Conservation (phyloP, 306 rosid species). For the Ochetophila trinervis region DNA sequence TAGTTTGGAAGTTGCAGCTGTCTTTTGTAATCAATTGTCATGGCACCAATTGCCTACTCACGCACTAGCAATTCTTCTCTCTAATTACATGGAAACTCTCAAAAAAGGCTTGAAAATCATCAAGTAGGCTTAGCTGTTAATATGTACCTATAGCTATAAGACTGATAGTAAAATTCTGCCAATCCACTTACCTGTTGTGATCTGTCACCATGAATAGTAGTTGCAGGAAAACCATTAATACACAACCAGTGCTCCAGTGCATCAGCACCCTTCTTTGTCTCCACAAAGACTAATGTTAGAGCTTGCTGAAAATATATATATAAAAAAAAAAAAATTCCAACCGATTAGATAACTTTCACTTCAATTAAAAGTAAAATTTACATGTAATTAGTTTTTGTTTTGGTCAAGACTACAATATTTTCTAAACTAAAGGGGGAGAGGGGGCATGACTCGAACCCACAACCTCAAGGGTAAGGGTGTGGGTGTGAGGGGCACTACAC, state of each 20-base stretch:
- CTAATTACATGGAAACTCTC: not conserved
- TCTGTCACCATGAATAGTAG: constrained; percentile 95
- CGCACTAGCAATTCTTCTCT: not conserved
- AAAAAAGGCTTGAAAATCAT: not conserved
- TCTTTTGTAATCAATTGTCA: not conserved
- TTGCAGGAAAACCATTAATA: constrained; percentile 86
- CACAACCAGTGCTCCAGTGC: constrained; percentile 88
- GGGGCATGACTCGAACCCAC: constrained; percentile 4
- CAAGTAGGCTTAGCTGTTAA: not conserved
- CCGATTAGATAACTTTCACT: not conserved
- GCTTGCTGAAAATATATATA: constrained; percentile 71
- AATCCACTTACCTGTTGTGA: constrained; percentile 68
- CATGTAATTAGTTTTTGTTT: no score
- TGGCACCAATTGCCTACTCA: not conserved
- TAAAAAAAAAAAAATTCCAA: not conserved
- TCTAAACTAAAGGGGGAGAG: not conserved
- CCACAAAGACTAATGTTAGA: constrained; percentile 92
- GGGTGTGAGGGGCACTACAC: no score
- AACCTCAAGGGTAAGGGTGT: no score
- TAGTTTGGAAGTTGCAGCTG: not conserved
- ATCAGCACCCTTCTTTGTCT: constrained; percentile 98
- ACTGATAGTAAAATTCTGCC: not conserved
- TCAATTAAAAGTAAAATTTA: not conserved
- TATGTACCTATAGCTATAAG: no score
- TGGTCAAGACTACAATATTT: no score